Evolutionary conservation across 495 filamentous ascomycete genomes (phyloP).

Genomic region (Amniculicola lignicola): DNA sequence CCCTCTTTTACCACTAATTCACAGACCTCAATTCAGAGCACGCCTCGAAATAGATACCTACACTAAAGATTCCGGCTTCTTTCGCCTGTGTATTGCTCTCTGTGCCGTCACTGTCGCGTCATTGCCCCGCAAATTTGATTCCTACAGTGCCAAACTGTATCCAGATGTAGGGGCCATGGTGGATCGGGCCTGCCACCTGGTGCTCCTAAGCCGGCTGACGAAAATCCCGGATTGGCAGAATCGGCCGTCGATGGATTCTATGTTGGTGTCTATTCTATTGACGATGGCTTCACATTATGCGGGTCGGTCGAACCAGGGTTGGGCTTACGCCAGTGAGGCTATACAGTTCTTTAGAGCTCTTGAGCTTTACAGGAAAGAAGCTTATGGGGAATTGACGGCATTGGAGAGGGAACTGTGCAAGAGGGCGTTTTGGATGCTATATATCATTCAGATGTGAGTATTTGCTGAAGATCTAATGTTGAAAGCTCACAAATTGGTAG

Average conservation of each 20-base stretch:
- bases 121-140: constrained; percentile 1
- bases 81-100: constrained; percentile 7
- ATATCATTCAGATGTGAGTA: constrained; percentile 6
- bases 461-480: not conserved
- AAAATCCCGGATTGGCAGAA: not conserved
- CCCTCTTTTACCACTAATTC: not conserved
- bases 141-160: not conserved
- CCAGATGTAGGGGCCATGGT: not conserved
- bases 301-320: constrained; percentile 1
- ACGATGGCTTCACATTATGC: not conserved
- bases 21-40: not conserved
- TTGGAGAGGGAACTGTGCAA: not conserved
- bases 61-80: not conserved
- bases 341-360: not conserved
- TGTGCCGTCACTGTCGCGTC: constrained; percentile 7
- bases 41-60: not conserved
- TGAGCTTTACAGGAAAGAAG: constrained; percentile 1
- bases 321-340: constrained; percentile 7
- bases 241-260: not conserved
- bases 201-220: not conserved
- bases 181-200: not conserved
- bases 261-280: not conserved
- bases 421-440: constrained; percentile 5
- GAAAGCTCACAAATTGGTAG: not conserved
- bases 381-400: not conserved